Evolutionary conservation across 441 rosid genomes (phyloP), one percentile per base, ranked within the genome.

Genomic region (Kokia cookei): DNA sequence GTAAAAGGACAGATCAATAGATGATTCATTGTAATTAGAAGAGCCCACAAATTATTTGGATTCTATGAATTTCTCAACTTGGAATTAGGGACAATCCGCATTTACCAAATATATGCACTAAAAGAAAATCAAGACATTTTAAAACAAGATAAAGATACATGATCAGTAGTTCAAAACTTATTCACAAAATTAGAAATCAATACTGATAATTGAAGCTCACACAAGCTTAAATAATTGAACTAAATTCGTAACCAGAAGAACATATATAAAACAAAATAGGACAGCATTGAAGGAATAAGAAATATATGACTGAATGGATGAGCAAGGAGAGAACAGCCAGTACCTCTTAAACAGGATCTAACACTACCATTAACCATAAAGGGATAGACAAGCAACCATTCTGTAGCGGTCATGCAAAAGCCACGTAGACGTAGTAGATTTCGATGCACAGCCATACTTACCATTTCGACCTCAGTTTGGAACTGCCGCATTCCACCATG

Each of bases 261-360:
- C 1, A 32, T 32, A 32, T 32, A 32, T 32, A 32, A 32, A 32
- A 32, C 37, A 32, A 32, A 32, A 32, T 32, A 32, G 37, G 37
- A 32, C 37, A 32, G 37, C 37, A 32, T 32, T 32, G 37, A 6
- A 4, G 37, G 6, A 32, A 32, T 32, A 17, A n/a, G 10, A 40
- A 3, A 35, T 10, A 22, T 22, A 47, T 10, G 24, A 22, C 13
- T 11, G 60, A 45, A 26, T 43, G n/a, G 3, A 22, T 5, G 10
- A 65, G 32, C 60, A 67, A 43, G 43, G 43, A 73, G 47, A 58
- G 55, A 40, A 7, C 58, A 61, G 43, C 17, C 53, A 45, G n/a
- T 82, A 93, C 97, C 98, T 84, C 94, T 84, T 79, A 93, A 84
- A 80, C 98, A 91, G 24, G 97, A 93, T 68, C 95, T 95, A 5